Base-by-base conservation (phyloP, 371 early-diverging fungal species). In the Lichtheimia ornata region DNA sequence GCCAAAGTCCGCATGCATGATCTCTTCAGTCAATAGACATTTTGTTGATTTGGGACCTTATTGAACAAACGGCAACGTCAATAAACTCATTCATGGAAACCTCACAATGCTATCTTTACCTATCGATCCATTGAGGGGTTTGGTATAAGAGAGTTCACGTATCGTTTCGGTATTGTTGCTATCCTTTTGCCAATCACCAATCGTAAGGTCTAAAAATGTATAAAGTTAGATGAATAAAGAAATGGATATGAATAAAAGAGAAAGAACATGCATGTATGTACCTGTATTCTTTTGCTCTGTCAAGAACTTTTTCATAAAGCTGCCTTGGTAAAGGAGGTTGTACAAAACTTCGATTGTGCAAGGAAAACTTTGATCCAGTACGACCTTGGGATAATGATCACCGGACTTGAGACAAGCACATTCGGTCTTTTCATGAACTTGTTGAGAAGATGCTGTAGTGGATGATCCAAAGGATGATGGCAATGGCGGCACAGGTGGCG, bases 31-130 rank as follows among this genome's bases (percentile, higher is more conserved):
- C 50, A 89, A 65, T 25, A 79, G 76, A 25, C 90, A 90, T 54
- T 78, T 81, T 12, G 93, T 89, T 5, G 82, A 81, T 65, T 89
- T 92, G 22, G 93, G 93, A 7, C 91, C 91, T 73, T 28, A 47
- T 35, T 2, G 4, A 28, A 28, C 28, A 30, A 1, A 30, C 4
- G 1, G 30, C 30, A 35, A 35, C 9, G 35, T 35, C 6, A 35
- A 35, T 35, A 6, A 6, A 30, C 20, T 47, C 28, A 14, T 22
- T 14, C 15, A 24, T 53, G 50, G 9, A 13, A n/a, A 52, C 25
- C 28, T 40, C 17, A 14, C 45, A n/a, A 44, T 22, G 6, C 65
- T 59, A 18, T 17, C n/a, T n/a, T 63, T 69, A 59, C 81, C 81
- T 50, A 81, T 67, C 4, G 81, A 60, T 15, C 69, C 66, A 49